Evolutionary conservation across 768 basidiomycete genomes (phyloP).

Genomic region (Cytidiella melzeri): DNA sequence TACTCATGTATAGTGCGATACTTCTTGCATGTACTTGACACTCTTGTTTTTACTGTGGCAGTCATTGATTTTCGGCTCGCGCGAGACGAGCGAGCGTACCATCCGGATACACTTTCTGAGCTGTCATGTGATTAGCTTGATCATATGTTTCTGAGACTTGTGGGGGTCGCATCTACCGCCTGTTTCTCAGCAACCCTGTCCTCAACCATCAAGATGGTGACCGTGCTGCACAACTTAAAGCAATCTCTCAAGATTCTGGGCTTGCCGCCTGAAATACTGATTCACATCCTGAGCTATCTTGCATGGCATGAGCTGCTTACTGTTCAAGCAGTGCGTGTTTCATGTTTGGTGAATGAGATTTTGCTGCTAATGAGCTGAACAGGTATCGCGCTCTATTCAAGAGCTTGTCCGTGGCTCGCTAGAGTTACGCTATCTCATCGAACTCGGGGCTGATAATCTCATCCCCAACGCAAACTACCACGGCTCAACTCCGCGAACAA

Average conservation of each 20-base stretch:
- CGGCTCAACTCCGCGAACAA: constrained; percentile 14
- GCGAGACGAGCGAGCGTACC: too few relatives aligned
- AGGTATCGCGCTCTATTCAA: constrained; percentile 23
- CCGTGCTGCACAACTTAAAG: neutral
- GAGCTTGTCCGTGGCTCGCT: constrained; percentile 17
- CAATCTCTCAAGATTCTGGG: constrained; percentile 1
- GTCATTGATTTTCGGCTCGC: too few relatives aligned
- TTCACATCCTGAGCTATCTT: constrained; percentile 15
- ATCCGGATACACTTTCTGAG: too few relatives aligned
- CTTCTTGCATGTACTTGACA: too few relatives aligned
- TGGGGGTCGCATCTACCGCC: too few relatives aligned
- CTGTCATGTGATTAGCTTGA: too few relatives aligned
- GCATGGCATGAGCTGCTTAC: constrained; percentile 11
- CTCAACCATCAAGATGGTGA: neutral
- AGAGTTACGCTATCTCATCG: constrained; percentile 26
- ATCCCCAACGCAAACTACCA: constrained; percentile 13
- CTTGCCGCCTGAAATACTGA: constrained; percentile 16
- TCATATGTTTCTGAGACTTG: too few relatives aligned
- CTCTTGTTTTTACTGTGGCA: too few relatives aligned
- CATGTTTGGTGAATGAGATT: neutral
- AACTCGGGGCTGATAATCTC: constrained; percentile 26
- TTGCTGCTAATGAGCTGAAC: neutral
- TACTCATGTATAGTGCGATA: too few relatives aligned
- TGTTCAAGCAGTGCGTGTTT: constrained; percentile 10
- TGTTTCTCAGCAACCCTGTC: too few relatives aligned